Base-by-base conservation (phyloP, 2,329 filamentous ascomycete genomes). In the Trichoderma breve region DNA sequence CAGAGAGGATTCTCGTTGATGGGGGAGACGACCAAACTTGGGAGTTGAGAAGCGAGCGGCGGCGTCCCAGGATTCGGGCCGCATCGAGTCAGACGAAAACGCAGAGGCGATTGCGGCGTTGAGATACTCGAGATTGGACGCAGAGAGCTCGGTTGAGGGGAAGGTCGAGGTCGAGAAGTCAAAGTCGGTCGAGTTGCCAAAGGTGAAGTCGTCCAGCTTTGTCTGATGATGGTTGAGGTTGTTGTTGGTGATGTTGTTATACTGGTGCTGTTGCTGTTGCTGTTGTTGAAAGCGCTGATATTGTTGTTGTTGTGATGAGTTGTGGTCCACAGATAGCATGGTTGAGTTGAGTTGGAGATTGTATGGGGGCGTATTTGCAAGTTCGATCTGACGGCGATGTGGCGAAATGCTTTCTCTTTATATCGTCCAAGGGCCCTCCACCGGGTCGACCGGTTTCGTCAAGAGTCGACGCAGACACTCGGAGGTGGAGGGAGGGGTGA, bases 1-100 rank as follows among this genome's bases (percentile, higher is more conserved):
- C 47, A 89, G 81, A 7, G 88, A 90, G 2, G 88, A 88, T 74
- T 90, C 88, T 75, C 89, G 86, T 60, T 90, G 84, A 76, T 91
- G 89, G 30, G 83, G 76, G 47, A 83, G 78, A 18, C 83, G 82
- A 71, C 80, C 79, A 51, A 80, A 73, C 76, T 81, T 82, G 26
- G 81, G 79, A 47, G 81, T 81, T 12, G 66, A 69, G 73, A 81
- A 78, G 73, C 83, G 83, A 72, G 78, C 77, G 70, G 79, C 74
- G 26, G 76, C 73, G 70, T 81, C 78, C 83, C 83, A 86, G 15
- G 80, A 66, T 71, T 86, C 84, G 30, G 83, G 78, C 75, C 83
- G 82, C 84, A 84, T 84, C 39, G 80, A 77, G 64, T 79, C 77
- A 67, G 75, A 65, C 8, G 71, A 73, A 7, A 78, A 58, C 57